These are phyloP conservation scores for Trichophyton benhamiae DNA, from an alignment of 2,329 filamentous ascomycete genomes.

Conservation along the genomic window DNA sequence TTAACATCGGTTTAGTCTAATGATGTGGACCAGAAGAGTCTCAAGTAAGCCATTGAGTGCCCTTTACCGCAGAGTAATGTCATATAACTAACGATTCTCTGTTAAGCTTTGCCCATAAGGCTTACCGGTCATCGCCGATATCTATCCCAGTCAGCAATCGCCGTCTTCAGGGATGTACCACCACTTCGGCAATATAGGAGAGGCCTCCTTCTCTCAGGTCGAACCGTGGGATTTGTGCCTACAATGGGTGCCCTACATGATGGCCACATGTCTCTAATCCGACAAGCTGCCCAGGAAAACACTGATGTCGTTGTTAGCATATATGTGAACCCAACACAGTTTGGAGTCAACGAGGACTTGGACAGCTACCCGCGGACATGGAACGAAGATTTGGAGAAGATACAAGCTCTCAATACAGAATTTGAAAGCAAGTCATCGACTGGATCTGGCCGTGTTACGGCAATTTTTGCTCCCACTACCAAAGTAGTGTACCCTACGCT, in stretches of 20 bases:
- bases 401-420: constrained; percentile 58
- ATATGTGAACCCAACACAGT: constrained; percentile 95
- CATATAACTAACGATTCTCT: constrained; percentile 9
- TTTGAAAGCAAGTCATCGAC: constrained; percentile 45
- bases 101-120: constrained; percentile 10
- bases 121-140: constrained; percentile 6
- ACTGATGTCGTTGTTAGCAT: constrained; percentile 80
- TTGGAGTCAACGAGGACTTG: constrained; percentile 78
- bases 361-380: constrained; percentile 82
- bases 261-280: constrained; percentile 77
- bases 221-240: constrained; percentile 75
- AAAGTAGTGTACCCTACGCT: constrained; percentile 78
- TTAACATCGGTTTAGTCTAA: not conserved
- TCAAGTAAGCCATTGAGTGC: constrained; percentile 13
- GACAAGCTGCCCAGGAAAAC: constrained; percentile 70
- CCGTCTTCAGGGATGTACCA: constrained; percentile 61
- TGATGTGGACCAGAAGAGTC: constrained; percentile 21
- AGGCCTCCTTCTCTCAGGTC: constrained; percentile 52
- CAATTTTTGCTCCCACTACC: constrained; percentile 76
- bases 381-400: constrained; percentile 57
- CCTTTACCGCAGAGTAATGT: not conserved
- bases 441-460: constrained; percentile 52
- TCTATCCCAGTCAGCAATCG: constrained; percentile 20
- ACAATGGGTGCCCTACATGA: constrained; percentile 97
- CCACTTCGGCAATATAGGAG: constrained; percentile 58